These are phyloP conservation scores for Sporothrix brasiliensis DNA, from an alignment of 2,329 filamentous ascomycete species.

Conservation along the genomic window DNA sequence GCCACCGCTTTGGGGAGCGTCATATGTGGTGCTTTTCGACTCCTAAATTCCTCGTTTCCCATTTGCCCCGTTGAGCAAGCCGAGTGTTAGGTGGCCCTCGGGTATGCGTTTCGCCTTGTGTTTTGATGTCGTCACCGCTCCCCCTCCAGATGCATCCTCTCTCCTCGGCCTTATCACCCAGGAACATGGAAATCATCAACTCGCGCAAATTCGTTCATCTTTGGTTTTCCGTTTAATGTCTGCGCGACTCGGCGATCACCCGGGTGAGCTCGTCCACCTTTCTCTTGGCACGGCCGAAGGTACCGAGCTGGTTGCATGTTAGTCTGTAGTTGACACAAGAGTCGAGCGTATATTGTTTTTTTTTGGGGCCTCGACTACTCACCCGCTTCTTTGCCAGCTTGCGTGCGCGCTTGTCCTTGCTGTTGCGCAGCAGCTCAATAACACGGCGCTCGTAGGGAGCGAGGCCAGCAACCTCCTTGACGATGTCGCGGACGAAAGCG, in stretches of 20 bases:
- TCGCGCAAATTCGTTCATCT: conserved; percentile 11
- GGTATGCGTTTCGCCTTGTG: neutral
- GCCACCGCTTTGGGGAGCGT: neutral
- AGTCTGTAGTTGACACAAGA: neutral
- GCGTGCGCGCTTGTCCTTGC: conserved; percentile 97
- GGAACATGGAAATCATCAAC: conserved; percentile 11
- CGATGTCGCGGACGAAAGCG: conserved; percentile 93
- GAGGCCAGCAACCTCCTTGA: conserved; percentile 96
- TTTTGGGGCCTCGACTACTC: conserved; percentile 47
- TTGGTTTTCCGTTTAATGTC: conserved; percentile 54
- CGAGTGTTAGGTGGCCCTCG: neutral
- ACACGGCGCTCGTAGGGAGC: conserved; percentile 97
- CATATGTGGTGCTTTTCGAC: neutral
- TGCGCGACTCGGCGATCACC: conserved; percentile 94
- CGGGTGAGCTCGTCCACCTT: conserved; percentile 99
- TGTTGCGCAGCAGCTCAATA: conserved; percentile 98
- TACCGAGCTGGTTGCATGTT: conserved; percentile 73
- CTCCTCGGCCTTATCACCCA: neutral
- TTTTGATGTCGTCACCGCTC: conserved; percentile 4
- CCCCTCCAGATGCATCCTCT: neutral
- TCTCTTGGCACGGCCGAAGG: conserved; percentile 96
- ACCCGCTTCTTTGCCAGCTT: conserved; percentile 99
- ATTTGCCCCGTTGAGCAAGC: neutral
- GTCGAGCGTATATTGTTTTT: no score
- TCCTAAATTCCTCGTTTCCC: neutral